These are phyloP conservation scores for Pythium scleroteichum DNA, from an alignment of 352 stramenopile genomes.

Conservation along the genomic window DNA sequence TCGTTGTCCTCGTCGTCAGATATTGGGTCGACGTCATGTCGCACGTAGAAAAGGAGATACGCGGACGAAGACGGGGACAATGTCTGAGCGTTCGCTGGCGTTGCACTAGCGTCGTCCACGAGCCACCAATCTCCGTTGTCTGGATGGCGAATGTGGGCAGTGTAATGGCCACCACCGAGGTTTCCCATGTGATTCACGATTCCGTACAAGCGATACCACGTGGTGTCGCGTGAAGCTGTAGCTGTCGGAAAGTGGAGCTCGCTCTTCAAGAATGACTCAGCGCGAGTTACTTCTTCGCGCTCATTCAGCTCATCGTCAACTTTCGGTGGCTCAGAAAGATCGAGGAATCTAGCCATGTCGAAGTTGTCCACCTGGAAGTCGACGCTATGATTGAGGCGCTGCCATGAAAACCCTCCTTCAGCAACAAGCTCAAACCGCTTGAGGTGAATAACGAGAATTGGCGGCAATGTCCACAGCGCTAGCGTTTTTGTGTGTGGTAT, in stretches of 20 bases:
- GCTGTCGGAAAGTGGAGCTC: constrained; percentile 43
- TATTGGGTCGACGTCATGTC: constrained; percentile 45
- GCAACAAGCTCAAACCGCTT: constrained; percentile 59
- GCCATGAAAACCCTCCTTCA: constrained; percentile 65
- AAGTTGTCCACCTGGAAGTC: constrained; percentile 90
- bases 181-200: constrained; percentile 95
- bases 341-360: constrained; percentile 64
- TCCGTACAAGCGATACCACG: constrained; percentile 91
- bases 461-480: constrained; percentile 52
- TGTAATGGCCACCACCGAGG: constrained; percentile 94
- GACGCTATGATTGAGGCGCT: constrained; percentile 90
- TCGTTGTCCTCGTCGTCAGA: constrained; percentile 19
- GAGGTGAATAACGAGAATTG: constrained; percentile 63
- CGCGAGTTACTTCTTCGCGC: constrained; percentile 29
- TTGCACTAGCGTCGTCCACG: constrained; percentile 90
- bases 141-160: constrained; percentile 46
- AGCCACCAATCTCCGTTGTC: constrained; percentile 84
- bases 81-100: constrained; percentile 25
- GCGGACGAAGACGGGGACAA: constrained; percentile 48
- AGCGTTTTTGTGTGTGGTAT: constrained; percentile 50
- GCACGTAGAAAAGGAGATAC: constrained; percentile 77
- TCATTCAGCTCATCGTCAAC: constrained; percentile 1
- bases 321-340: constrained; percentile 8
- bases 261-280: constrained; percentile 35
- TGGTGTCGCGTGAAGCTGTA: constrained; percentile 42